These are phyloP conservation scores for Trichosporon sp. DNA, from an alignment of 1,284 basidiomycete genomes.

Conservation along the genomic window DNA sequence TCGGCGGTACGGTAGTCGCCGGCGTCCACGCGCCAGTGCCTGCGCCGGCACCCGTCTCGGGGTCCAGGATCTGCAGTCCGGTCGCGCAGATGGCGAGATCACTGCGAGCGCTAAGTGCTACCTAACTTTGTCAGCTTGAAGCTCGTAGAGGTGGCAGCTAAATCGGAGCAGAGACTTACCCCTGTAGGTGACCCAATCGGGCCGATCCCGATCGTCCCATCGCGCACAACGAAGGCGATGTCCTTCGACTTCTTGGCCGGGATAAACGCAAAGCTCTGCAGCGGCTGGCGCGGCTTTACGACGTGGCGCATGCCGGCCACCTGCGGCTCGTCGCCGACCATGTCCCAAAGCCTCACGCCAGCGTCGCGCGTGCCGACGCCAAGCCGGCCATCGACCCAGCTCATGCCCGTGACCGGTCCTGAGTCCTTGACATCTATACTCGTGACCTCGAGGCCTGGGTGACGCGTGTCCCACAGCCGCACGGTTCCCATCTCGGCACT, in stretches of 20 bases:
- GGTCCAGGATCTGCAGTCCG: constrained; percentile 16
- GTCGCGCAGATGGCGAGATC: constrained; percentile 24
- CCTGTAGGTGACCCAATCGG: constrained; percentile 26
- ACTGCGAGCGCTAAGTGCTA: constrained; percentile 26
- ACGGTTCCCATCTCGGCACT: constrained; percentile 25
- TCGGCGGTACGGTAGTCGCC: background rate
- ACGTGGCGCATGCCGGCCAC: constrained; percentile 37
- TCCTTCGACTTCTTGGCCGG: constrained; percentile 19
- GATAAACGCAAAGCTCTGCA: constrained; percentile 40
- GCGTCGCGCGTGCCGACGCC: constrained; percentile 41
- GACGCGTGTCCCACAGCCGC: constrained; percentile 42
- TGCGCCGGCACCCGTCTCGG: constrained; percentile 9
- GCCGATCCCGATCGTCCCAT: constrained; percentile 39
- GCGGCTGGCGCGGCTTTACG: constrained; percentile 32
- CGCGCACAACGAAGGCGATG: constrained; percentile 40
- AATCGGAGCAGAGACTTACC: constrained; percentile 16
- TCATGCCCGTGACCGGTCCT: constrained; percentile 21
- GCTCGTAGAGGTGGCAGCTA: background rate
- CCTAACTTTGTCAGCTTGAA: constrained; percentile 12
- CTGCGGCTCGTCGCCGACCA: constrained; percentile 30
- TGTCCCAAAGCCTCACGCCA: constrained; percentile 41
- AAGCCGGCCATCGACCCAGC: constrained; percentile 33
- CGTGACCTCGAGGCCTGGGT: constrained; percentile 29
- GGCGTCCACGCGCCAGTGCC: constrained; percentile 3
- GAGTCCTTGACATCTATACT: constrained; percentile 30